These are phyloP conservation scores for Sugiyamaella marilandica DNA, from an alignment of 805 yeast genomes.

Conservation along the genomic window DNA sequence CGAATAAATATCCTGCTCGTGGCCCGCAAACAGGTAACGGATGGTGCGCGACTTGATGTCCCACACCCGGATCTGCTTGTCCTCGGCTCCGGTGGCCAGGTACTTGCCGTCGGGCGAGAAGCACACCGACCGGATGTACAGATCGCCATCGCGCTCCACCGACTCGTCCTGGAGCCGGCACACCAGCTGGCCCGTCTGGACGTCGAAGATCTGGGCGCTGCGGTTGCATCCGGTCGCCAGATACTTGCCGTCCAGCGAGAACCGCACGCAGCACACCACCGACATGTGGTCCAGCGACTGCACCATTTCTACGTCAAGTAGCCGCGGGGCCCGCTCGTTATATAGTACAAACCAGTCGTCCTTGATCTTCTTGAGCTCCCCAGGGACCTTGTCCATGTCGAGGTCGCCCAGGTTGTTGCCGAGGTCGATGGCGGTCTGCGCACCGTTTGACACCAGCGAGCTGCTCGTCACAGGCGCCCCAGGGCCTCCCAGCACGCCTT, in stretches of 20 bases:
- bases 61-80: conserved; percentile 85
- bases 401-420: conserved; percentile 48
- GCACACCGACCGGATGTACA: conserved; percentile 92
- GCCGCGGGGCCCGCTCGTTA: conserved; percentile 77
- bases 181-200: conserved; percentile 82
- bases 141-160: conserved; percentile 67
- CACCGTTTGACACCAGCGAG: conserved; percentile 5
- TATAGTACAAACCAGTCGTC: conserved; percentile 83
- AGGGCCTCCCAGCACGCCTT: neutral
- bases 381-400: conserved; percentile 71
- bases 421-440: conserved; percentile 22
- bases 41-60: conserved; percentile 83
- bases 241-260: conserved; percentile 84
- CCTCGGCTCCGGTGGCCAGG: conserved; percentile 86
- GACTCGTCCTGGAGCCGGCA: conserved; percentile 83
- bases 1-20: conserved; percentile 96
- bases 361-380: conserved; percentile 74
- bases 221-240: conserved; percentile 97
- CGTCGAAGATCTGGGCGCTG: conserved; percentile 90
- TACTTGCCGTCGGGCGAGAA: conserved; percentile 93
- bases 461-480: conserved; percentile 10
- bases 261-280: conserved; percentile 94
- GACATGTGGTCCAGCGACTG: conserved; percentile 89
- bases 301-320: conserved; percentile 79
- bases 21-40: conserved; percentile 77